Percentiles rank a stretch among this genome's conserved stretches.
These are phyloP conservation scores for Rhododendron vialii DNA, from an alignment of 148 eudicot species.

Conservation along the genomic window DNA sequence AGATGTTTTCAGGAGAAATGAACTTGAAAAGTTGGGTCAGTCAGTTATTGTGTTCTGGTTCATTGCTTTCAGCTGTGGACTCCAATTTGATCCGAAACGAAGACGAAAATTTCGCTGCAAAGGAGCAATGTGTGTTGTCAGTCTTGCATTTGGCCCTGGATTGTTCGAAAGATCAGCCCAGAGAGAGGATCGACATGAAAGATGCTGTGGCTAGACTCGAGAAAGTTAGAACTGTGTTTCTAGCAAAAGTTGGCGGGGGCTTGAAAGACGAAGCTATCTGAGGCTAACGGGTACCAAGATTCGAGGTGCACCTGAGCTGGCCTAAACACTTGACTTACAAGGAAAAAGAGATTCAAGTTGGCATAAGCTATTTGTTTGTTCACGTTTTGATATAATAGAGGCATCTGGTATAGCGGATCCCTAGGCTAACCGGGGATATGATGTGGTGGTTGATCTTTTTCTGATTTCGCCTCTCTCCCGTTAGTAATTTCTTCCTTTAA, in stretches of 20 bases:
- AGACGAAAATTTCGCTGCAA: background rate
- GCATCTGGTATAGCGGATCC: background rate
- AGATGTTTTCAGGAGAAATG: slow-evolving; percentile 9
- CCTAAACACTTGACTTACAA: background rate
- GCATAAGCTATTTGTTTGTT: background rate
- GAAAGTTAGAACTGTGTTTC: slow-evolving; percentile 6
- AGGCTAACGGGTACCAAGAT: background rate
- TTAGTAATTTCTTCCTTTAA: background rate
- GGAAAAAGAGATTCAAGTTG: background rate
- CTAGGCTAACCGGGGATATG: background rate
- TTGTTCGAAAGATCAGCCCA: slow-evolving; percentile 8
- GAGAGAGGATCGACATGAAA: slow-evolving; percentile 6
- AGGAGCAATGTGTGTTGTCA: slow-evolving; percentile 13
- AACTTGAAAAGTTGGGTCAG: slow-evolving; percentile 3
- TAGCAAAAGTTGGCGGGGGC: background rate
- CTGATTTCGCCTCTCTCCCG: background rate
- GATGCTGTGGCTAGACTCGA: slow-evolving; percentile 1
- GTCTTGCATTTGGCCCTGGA: slow-evolving; percentile 16
- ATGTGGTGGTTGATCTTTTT: background rate
- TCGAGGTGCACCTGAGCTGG: background rate
- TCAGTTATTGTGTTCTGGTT: background rate
- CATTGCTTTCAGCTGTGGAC: background rate
- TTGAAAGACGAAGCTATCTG: background rate
- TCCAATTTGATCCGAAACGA: background rate
- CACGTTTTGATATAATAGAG: background rate